These are phyloP conservation scores for Dactylonectria macrodidyma DNA, from an alignment of 2,329 filamentous ascomycete genomes.

Conservation along the genomic window DNA sequence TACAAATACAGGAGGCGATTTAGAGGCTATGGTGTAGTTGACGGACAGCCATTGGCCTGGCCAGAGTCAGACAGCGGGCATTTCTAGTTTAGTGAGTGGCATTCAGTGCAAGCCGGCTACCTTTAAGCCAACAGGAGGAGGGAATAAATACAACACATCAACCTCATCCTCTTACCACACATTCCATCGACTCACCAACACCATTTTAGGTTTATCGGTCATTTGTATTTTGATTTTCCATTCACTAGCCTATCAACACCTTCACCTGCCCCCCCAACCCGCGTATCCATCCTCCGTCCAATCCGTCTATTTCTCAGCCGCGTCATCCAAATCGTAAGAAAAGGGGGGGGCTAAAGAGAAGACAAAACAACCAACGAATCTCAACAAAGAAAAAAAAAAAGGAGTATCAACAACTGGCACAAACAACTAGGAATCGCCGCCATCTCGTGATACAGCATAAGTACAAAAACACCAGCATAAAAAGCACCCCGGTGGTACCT, in stretches of 20 bases:
- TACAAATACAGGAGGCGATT: conserved; percentile 47
- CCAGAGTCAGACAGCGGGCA: conserved; percentile 2
- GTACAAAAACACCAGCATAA: conserved; percentile 42
- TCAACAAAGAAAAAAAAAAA: conserved; percentile 20
- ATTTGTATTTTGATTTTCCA: conserved; percentile 7
- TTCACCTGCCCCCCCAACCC: conserved; percentile 7
- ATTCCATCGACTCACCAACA: no score
- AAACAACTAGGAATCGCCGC: conserved; percentile 45
- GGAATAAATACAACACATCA: conserved; percentile 32
- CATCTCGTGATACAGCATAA: conserved; percentile 47
- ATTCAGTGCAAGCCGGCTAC: not conserved
- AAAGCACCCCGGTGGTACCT: conserved; percentile 41
- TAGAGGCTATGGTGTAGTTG: conserved; percentile 11
- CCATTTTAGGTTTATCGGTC: conserved; percentile 2
- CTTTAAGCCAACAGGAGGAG: conserved; percentile 27
- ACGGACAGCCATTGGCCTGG: not conserved
- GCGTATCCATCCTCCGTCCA: conserved; percentile 9
- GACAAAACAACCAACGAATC: conserved; percentile 18
- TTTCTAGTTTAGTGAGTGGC: conserved; percentile 8
- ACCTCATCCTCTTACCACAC: conserved; percentile 5
- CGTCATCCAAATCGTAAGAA: conserved; percentile 12
- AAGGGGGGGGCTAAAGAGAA: conserved; percentile 16
- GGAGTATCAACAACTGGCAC: conserved; percentile 34
- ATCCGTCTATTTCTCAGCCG: conserved; percentile 17
- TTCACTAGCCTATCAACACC: conserved; percentile 23